Conservation (phyloP, 2,329 filamentous ascomycete species). For the Intubia oerlemansii region DNA sequence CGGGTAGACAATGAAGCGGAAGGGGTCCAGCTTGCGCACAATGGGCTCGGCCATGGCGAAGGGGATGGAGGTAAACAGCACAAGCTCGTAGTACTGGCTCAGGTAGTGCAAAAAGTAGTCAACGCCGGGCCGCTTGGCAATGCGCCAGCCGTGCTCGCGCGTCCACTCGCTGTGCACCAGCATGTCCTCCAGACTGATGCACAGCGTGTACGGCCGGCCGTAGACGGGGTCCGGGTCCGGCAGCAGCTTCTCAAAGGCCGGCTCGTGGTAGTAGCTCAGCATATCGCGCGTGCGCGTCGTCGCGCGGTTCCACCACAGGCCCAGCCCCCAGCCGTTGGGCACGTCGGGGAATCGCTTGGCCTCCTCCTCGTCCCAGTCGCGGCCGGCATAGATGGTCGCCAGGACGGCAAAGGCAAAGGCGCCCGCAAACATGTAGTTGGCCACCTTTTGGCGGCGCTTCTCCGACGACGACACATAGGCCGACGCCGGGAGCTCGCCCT, state of each 20-base stretch:
- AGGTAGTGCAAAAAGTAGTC: slow-evolving; percentile 97
- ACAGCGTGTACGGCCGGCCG: slow-evolving; percentile 76
- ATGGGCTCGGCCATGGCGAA: slow-evolving; percentile 70
- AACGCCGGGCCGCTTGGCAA: slow-evolving; percentile 83
- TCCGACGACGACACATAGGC: slow-evolving; percentile 86
- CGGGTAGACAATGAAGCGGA: slow-evolving; percentile 86
- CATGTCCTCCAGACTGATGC: slow-evolving; percentile 81
- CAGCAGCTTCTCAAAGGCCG: slow-evolving; percentile 80
- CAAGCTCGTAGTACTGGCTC: slow-evolving; percentile 93
- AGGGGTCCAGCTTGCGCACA: slow-evolving; percentile 84
- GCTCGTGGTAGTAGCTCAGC: slow-evolving; percentile 86
- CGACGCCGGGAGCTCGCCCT: slow-evolving; percentile 49
- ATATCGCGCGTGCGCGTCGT: slow-evolving; percentile 54
- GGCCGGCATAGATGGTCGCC: slow-evolving; percentile 54
- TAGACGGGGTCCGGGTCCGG: slow-evolving; percentile 62
- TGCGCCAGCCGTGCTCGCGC: slow-evolving; percentile 81
- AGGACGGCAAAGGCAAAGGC: slow-evolving; percentile 33
- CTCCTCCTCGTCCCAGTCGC: slow-evolving; percentile 68
- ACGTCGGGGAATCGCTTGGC: slow-evolving; percentile 48
- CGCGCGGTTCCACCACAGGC: slow-evolving; percentile 61
- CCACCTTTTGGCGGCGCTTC: slow-evolving; percentile 53
- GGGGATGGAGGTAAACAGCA: slow-evolving; percentile 82
- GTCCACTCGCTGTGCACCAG: slow-evolving; percentile 90
- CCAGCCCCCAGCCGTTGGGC: slow-evolving; percentile 58
- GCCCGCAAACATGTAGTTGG: slow-evolving; percentile 50